A percentile compares a stretch with the other conserved stretches of the same genome.
Conservation (phyloP, 202 grass and related monocot genomes). For the Dendrocalamus latiflorus region DNA sequence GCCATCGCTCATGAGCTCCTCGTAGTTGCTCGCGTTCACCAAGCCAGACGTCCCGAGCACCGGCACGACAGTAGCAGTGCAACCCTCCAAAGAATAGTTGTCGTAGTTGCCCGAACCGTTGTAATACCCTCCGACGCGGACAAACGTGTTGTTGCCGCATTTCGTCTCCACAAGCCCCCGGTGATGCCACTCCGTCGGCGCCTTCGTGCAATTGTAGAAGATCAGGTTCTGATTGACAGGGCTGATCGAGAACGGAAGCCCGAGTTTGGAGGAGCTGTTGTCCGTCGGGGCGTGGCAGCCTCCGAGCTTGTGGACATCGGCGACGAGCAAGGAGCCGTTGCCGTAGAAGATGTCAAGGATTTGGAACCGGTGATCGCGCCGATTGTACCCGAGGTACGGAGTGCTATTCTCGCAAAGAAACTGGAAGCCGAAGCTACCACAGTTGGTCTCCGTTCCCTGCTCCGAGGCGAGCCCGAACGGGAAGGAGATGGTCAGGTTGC, state of each 20-base stretch:
- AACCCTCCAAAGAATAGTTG: neutral
- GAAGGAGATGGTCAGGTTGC: no score
- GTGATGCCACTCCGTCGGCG: neutral
- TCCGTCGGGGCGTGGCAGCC: neutral
- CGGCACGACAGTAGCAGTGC: neutral
- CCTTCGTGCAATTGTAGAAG: conserved; percentile 23
- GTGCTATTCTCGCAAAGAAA: neutral
- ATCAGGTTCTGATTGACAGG: neutral
- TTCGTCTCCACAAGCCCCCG: neutral
- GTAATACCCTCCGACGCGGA: neutral
- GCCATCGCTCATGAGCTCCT: neutral
- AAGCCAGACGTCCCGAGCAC: neutral
- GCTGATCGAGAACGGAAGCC: neutral
- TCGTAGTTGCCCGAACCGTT: neutral
- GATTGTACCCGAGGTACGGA: neutral
- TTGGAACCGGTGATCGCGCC: fast-evolving
- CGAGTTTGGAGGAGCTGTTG: neutral
- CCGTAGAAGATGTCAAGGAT: conserved; percentile 33
- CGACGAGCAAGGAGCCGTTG: conserved; percentile 30
- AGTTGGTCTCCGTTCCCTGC: no score
- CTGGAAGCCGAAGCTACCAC: neutral
- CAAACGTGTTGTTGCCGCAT: neutral
- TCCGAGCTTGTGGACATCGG: neutral
- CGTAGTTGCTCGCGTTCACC: conserved; percentile 16
- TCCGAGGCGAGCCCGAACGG: no score